phyloP scores from a whole-genome alignment of 208 protist species.

The Naegleria lovaniensis region DNA sequence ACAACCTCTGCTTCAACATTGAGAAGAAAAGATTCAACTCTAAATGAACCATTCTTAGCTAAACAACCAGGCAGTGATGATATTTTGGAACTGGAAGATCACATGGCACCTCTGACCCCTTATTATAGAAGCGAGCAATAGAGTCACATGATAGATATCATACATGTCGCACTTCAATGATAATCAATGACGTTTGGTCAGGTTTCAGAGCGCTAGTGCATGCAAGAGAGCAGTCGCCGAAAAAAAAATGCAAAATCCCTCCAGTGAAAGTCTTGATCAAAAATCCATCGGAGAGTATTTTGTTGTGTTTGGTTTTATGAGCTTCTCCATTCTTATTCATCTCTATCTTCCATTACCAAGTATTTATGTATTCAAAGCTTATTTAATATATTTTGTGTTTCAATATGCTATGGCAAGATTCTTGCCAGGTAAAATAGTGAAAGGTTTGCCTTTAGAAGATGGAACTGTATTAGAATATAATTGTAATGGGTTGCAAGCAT shows the following conservation, averaged over 20 bases:
- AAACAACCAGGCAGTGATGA: no score
- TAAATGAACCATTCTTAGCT: no score
- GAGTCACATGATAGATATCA: no score
- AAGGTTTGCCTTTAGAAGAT: neutral
- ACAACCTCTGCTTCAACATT: no score
- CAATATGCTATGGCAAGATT: neutral
- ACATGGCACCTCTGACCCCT: no score
- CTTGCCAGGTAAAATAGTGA: neutral
- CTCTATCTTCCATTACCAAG: neutral
- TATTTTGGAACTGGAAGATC: no score
- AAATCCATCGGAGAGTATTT: neutral
- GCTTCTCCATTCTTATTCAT: neutral
- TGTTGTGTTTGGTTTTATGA: slow-evolving; percentile 6
- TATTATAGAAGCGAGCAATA: no score
- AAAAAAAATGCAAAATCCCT: neutral
- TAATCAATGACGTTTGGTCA: no score
- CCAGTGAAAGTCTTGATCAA: neutral
- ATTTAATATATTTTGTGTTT: neutral
- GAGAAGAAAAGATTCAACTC: no score
- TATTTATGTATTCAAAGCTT: neutral
- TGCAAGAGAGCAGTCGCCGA: no score
- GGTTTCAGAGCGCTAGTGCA: no score
- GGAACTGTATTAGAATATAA: neutral
- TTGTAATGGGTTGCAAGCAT: neutral
- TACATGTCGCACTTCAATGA: no score